Evolutionary conservation across 2,329 filamentous ascomycete species (phyloP).

Genomic region (Sporothrix pallida): DNA sequence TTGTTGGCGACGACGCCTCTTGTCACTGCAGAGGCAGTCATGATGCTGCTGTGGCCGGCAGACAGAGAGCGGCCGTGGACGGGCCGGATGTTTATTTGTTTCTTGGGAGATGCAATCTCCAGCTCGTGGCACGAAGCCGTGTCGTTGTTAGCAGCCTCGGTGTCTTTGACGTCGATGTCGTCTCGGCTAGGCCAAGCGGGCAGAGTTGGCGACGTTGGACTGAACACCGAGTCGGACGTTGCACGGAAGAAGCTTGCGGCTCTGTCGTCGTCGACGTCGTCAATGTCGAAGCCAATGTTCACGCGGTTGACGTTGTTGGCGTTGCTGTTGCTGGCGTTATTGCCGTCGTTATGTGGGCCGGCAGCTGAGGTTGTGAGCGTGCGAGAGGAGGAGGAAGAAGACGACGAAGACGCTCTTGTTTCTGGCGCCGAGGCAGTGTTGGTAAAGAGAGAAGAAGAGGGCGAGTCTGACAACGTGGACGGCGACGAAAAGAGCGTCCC

Average conservation of each 20-base stretch:
- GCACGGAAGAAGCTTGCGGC: neutral
- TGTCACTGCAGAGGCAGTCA: neutral
- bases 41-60: conserved; percentile 15
- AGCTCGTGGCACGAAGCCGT: neutral
- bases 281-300: no score
- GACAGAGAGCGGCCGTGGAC: conserved; percentile 3
- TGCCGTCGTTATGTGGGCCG: neutral
- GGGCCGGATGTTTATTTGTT: neutral
- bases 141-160: neutral
- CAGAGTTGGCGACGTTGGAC: conserved; percentile 4
- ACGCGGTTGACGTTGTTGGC: no score
- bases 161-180: no score
- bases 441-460: conserved; percentile 14
- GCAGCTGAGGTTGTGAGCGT: neutral
- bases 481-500: neutral
- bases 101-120: neutral
- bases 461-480: neutral
- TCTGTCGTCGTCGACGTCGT: neutral
- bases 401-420: neutral
- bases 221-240: neutral
- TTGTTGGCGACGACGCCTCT: neutral
- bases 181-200: conserved; percentile 16
- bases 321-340: neutral
- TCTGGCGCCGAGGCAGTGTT: conserved; percentile 9
- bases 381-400: conserved; percentile 12